phyloP scores from a whole-genome alignment of 345 rosid species.

The Bruguiera parviflora region DNA sequence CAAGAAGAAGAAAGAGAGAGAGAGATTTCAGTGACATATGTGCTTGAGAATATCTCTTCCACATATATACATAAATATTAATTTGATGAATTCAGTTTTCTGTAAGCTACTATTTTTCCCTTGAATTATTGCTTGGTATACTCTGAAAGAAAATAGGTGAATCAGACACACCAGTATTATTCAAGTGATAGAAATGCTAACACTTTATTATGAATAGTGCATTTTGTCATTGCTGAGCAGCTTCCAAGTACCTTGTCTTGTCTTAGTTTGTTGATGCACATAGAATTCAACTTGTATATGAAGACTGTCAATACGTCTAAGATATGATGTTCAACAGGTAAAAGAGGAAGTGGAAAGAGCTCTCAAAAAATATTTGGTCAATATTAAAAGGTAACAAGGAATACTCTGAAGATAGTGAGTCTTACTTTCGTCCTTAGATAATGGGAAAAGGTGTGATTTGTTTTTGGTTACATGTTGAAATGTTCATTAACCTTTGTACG shows the following conservation, averaged over 20 bases:
- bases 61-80: too few species aligned
- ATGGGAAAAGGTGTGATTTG: not conserved
- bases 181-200: too few species aligned
- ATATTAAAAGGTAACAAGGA: constrained; percentile 55
- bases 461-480: not conserved
- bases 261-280: not conserved
- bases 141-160: too few species aligned
- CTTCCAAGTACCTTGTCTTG: not conserved
- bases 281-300: not conserved
- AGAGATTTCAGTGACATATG: not conserved
- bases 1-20: too few species aligned
- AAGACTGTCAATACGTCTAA: not conserved
- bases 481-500: not conserved
- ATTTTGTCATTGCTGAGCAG: not conserved
- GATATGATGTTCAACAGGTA: constrained; percentile 47
- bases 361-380: constrained; percentile 62
- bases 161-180: too few species aligned
- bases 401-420: constrained; percentile 5
- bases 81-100: too few species aligned
- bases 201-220: not conserved
- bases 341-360: constrained; percentile 95
- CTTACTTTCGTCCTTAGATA: not conserved
- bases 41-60: not conserved
- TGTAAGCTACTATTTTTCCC: too few species aligned
- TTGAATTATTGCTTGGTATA: too few species aligned